Evolutionary conservation across 306 rosid species (phyloP).

Genomic region (Lathyrus aphaca): DNA sequence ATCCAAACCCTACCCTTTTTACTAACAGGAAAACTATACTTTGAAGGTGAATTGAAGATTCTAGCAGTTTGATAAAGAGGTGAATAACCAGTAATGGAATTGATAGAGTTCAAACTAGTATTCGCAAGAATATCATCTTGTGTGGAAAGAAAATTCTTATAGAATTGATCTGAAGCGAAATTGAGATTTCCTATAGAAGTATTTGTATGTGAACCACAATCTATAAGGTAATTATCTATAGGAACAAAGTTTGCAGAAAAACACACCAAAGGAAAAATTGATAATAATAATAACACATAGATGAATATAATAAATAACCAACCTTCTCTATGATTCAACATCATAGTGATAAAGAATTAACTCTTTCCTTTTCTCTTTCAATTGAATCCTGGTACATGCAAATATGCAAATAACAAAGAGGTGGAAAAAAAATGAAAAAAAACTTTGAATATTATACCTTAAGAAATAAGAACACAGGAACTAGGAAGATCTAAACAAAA

Average conservation of each 20-base stretch:
- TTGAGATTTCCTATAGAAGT: conserved; percentile 62
- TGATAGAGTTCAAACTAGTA: conserved; percentile 46
- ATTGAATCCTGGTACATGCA: conserved; percentile 31
- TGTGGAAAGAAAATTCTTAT: conserved; percentile 62
- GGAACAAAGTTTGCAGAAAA: conserved; percentile 61
- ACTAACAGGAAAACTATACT: conserved; percentile 64
- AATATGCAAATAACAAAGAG: not conserved
- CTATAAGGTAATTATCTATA: conserved; percentile 74
- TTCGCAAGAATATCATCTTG: conserved; percentile 61
- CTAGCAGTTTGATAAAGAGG: conserved; percentile 76
- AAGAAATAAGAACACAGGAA: not conserved
- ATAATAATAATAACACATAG: conserved; percentile 41
- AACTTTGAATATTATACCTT: conserved; percentile 33
- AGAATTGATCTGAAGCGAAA: conserved; percentile 69
- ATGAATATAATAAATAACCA: conserved; percentile 43
- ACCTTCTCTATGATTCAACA: conserved; percentile 51
- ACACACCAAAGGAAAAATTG: conserved; percentile 51
- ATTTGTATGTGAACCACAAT: conserved; percentile 71
- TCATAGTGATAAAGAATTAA: conserved; percentile 30
- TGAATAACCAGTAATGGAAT: conserved; percentile 52
- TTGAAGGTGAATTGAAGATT: conserved; percentile 63
- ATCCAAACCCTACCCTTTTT: conserved; percentile 81
- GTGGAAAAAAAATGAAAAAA: not conserved
- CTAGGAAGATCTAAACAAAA: conserved; percentile 34
- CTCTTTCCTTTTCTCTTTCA: not conserved